These are phyloP conservation scores for Curvularia hawaiiensis DNA, from an alignment of 2,329 filamentous ascomycete genomes.

Conservation along the genomic window DNA sequence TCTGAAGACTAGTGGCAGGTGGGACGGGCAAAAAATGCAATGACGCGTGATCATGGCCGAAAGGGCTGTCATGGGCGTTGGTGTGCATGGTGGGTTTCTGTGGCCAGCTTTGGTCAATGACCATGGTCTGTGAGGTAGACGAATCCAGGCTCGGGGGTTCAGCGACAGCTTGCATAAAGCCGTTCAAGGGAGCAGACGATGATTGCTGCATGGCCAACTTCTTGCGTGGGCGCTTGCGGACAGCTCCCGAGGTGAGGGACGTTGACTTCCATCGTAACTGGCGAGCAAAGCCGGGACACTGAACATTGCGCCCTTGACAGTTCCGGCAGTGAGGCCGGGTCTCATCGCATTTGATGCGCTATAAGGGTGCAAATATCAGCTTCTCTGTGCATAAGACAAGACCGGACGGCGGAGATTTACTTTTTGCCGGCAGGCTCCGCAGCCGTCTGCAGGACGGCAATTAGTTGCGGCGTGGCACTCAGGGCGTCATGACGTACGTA, in stretches of 20 bases:
- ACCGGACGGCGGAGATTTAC: neutral
- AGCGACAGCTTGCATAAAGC: neutral
- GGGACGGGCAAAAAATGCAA: neutral
- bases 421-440: neutral
- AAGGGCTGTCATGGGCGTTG: neutral
- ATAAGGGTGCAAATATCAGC: neutral
- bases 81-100: neutral
- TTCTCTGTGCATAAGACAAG: neutral
- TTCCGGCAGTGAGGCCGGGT: neutral
- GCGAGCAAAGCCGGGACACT: conserved; percentile 1
- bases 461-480: neutral
- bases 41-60: neutral
- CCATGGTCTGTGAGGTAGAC: neutral
- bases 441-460: neutral
- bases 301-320: conserved; percentile 1
- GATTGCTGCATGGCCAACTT: neutral
- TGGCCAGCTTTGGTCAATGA: neutral
- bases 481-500: neutral
- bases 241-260: neutral
- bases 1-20: neutral
- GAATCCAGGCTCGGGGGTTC: neutral
- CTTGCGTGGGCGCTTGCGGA: neutral
- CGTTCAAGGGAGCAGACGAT: neutral
- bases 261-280: neutral
- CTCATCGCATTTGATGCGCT: conserved; percentile 2